Percentiles rank a stretch among this genome's conserved stretches.
These are phyloP conservation scores for Aspergillus versicolor DNA, from an alignment of 2,329 filamentous ascomycete species.

Conservation along the genomic window DNA sequence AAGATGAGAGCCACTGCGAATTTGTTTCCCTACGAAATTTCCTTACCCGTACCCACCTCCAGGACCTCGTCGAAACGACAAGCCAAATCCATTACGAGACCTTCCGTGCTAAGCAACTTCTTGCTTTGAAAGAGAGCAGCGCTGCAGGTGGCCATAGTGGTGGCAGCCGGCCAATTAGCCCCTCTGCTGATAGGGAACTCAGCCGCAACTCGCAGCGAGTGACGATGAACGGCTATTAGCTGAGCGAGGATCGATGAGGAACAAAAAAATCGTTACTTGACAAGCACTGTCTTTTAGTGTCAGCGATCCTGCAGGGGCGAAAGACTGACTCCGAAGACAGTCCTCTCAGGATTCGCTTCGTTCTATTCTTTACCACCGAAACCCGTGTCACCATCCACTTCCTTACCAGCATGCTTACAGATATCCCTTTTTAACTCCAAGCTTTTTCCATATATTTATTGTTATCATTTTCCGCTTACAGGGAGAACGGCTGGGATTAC, in stretches of 20 bases:
- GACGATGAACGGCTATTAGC: conserved; percentile 98
- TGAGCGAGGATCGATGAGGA: conserved; percentile 11
- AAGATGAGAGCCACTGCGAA: conserved; percentile 99
- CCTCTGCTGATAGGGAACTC: conserved; percentile 88
- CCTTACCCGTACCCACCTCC: conserved; percentile 94
- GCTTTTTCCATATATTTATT: conserved; percentile 25
- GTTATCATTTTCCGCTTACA: conserved; percentile 18
- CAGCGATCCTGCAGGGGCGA: conserved; percentile 17
- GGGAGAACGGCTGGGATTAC: conserved; percentile 22
- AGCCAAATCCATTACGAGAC: conserved; percentile 99
- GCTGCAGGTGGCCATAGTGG: conserved; percentile 68
- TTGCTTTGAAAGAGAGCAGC: conserved; percentile 97
- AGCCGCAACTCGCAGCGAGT: conserved; percentile 96
- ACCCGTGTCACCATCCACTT: conserved; percentile 28
- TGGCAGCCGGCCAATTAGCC: conserved; percentile 89
- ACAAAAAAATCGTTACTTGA: conserved; percentile 17
- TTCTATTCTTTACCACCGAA: conserved; percentile 10
- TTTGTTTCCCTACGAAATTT: conserved; percentile 98
- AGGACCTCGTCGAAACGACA: conserved; percentile 98
- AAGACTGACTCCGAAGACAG: conserved; percentile 18
- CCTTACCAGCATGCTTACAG: conserved; percentile 36
- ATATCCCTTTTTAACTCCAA: conserved; percentile 38
- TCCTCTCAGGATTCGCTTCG: conserved; percentile 14
- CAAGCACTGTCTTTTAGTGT: conserved; percentile 20
- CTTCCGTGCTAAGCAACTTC: conserved; percentile 97